Evolutionary conservation across 345 rosid genomes (phyloP), one percentile per base, ranked within the genome.

Genomic region (Ricinus communis): DNA sequence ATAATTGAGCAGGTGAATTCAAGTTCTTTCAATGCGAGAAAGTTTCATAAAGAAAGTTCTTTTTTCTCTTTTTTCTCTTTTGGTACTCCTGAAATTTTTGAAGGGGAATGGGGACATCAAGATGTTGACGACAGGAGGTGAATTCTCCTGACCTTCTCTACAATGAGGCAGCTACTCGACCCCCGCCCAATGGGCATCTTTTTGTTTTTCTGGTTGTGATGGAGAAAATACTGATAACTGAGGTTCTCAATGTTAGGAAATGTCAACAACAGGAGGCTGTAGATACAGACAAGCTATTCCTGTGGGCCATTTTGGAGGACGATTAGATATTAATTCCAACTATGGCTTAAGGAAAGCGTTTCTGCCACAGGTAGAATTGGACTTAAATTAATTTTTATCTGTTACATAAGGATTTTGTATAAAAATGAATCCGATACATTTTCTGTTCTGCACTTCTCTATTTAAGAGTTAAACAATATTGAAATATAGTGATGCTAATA

Each of bases 251-350:
- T 69, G 6, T 24, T 60, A 93, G 98, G 93, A 96, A 28, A 81
- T 75, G 64, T 70, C 87, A 27, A 91, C 95, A 54, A 74, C 87
- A 27, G 98, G 97, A 73, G 73, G 69, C 52, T 94, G 98, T 69
- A 82, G 98, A 82, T 94, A 90, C 69, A 85, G 96, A 66, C 97
- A 91, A 73, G 93, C 95, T 25, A 85, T 91, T 68, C 96, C 97
- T 5, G 61, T 82, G 38, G 98, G 97, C 51, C 61, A n/a, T n/a
- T n/a, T 19, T 4, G 86, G 90, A 36, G 97, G 97, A n/a, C 65
- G 95, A 24, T 72, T 94, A 43, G 89, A 90, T 59, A 62, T 72
- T 8, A 91, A 94, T 73, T 56, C 93, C 3, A 91, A 94, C 80
- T 86, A 1, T 65, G 98, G 97, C 15, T 19, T 91, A 28, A 84